Percentiles rank a stretch among this genome's conserved stretches.
Conservation (phyloP, 495 filamentous ascomycete species). For the Podospora pseudoanserina region DNA sequence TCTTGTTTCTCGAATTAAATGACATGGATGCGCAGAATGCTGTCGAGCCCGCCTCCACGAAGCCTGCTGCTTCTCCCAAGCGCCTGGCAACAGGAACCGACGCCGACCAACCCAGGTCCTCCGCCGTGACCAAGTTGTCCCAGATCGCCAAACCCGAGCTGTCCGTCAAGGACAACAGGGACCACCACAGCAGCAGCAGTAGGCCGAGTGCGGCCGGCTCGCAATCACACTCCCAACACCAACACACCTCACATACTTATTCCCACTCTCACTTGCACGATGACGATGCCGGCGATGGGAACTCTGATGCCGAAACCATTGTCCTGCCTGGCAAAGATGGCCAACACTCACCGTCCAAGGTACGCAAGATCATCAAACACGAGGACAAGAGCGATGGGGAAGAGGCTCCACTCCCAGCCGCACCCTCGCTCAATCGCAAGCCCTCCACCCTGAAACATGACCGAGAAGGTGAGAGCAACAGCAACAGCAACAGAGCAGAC, state of each 20-base stretch:
- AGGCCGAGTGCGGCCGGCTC: slow-evolving; percentile 19
- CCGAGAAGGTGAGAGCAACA: slow-evolving; percentile 27
- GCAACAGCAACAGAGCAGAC: slow-evolving; percentile 12
- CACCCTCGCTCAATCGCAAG: slow-evolving; percentile 34
- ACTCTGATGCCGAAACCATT: slow-evolving; percentile 80
- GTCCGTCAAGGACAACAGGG: slow-evolving; percentile 21
- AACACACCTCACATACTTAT: background rate
- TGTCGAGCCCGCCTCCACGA: slow-evolving; percentile 54
- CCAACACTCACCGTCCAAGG: slow-evolving; percentile 59
- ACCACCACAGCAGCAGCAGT: slow-evolving; percentile 10
- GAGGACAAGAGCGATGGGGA: slow-evolving; percentile 59
- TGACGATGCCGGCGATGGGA: slow-evolving; percentile 46
- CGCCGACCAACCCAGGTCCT: slow-evolving; percentile 37
- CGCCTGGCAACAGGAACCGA: slow-evolving; percentile 37
- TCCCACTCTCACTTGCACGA: slow-evolving; percentile 34
- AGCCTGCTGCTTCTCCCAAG: slow-evolving; percentile 50
- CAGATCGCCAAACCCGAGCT: slow-evolving; percentile 25
- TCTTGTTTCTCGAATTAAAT: slow-evolving; percentile 49
- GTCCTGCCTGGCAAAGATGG: slow-evolving; percentile 71
- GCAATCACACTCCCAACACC: background rate
- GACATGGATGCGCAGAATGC: slow-evolving; percentile 59
- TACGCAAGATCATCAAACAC: slow-evolving; percentile 65
- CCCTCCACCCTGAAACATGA: slow-evolving; percentile 30
- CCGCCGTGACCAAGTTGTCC: slow-evolving; percentile 36
- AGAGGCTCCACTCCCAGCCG: slow-evolving; percentile 29